Conservation (phyloP, 2,329 filamentous ascomycete genomes). For the Neonectria sp. region DNA sequence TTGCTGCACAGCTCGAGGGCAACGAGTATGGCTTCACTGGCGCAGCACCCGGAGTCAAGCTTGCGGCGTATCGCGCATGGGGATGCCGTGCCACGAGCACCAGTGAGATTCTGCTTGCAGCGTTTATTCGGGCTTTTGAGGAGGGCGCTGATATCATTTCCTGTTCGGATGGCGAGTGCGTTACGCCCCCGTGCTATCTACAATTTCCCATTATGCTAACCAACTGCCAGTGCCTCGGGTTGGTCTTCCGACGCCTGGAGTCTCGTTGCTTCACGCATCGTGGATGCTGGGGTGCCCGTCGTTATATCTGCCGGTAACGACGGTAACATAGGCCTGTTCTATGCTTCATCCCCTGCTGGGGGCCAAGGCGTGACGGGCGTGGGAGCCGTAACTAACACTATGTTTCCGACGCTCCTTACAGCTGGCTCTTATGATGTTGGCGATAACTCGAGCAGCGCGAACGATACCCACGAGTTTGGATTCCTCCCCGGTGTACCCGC, state of each 20-base stretch:
- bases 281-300: neutral
- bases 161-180: neutral
- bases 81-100: neutral
- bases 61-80: slow-evolving; percentile 64
- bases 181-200: neutral
- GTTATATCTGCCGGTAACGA: slow-evolving; percentile 9
- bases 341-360: neutral
- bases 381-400: neutral
- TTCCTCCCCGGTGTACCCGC: neutral
- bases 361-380: slow-evolving; percentile 3
- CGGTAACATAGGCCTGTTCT: slow-evolving; percentile 1
- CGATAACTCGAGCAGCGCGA: neutral
- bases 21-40: slow-evolving; percentile 67
- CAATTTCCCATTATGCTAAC: slow-evolving; percentile 20
- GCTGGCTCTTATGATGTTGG: neutral
- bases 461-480: neutral
- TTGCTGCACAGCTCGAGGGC: slow-evolving; percentile 64
- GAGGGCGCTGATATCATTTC: slow-evolving; percentile 69
- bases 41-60: slow-evolving; percentile 66
- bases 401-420: neutral
- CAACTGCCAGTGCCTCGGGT: slow-evolving; percentile 58
- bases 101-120: slow-evolving; percentile 70
- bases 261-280: neutral
- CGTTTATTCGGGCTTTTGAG: slow-evolving; percentile 70
- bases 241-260: slow-evolving; percentile 16